Evolutionary conservation across 768 basidiomycete genomes (phyloP).

Genomic region (Leccinellum luteum): DNA sequence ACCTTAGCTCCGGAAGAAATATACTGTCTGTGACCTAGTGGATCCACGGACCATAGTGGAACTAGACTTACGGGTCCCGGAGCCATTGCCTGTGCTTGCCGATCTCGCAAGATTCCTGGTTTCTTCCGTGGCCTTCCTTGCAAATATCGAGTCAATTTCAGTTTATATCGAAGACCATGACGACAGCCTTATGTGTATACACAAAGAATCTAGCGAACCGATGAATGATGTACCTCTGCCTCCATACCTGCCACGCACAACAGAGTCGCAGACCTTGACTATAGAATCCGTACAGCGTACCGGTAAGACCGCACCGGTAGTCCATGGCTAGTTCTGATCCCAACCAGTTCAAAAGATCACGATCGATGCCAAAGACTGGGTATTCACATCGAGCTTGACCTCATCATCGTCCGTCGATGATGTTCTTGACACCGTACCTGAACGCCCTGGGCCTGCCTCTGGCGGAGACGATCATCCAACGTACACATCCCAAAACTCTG

Average conservation of each 20-base stretch:
- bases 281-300: conserved; percentile 8
- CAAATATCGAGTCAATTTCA: conserved; percentile 1
- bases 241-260: background rate
- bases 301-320: background rate
- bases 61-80: conserved; percentile 6
- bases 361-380: conserved; percentile 4
- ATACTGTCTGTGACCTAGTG: background rate
- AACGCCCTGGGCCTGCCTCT: background rate
- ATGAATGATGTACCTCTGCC: background rate
- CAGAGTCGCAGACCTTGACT: background rate
- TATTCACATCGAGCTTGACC: background rate
- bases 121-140: conserved; percentile 11
- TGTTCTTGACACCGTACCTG: background rate
- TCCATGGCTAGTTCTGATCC: background rate
- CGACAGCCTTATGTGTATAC: background rate
- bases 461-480: background rate
- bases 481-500: background rate
- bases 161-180: background rate
- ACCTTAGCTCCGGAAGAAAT: conserved; percentile 4
- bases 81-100: conserved; percentile 1
- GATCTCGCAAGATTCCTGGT: conserved; percentile 13
- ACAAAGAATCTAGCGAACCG: background rate
- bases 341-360: conserved; percentile 8
- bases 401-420: background rate
- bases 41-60: conserved; percentile 8